These are phyloP conservation scores for Triglochin maritima DNA, from an alignment of 106 monocot genomes.

Conservation along the genomic window DNA sequence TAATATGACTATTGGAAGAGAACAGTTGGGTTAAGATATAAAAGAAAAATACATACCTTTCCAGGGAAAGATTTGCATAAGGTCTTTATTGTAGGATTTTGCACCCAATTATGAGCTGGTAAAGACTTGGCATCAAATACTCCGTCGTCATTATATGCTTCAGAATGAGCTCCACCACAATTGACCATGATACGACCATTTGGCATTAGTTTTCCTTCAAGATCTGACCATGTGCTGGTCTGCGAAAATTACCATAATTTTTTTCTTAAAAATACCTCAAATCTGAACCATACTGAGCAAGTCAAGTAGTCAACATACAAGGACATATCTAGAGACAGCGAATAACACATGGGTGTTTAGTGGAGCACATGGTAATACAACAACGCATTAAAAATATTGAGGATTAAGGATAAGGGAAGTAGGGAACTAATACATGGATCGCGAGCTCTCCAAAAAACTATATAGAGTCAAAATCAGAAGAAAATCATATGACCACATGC, in stretches of 20 bases:
- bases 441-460: no score
- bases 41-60: constrained; percentile 17
- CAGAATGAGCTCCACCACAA: constrained; percentile 61
- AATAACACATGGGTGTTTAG: no score
- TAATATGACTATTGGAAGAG: not conserved
- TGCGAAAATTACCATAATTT: constrained; percentile 3
- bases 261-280: not conserved
- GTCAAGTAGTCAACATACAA: no score
- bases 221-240: constrained; percentile 62
- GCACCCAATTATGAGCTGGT: constrained; percentile 33
- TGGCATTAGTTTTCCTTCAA: constrained; percentile 71
- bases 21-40: not conserved
- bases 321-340: no score
- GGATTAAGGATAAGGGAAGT: no score
- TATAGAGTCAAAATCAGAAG: no score
- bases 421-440: no score
- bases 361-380: no score
- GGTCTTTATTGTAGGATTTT: constrained; percentile 61
- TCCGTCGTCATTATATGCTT: constrained; percentile 11
- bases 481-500: no score
- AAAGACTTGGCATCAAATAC: constrained; percentile 4
- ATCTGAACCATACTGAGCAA: not conserved
- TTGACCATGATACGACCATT: constrained; percentile 84
- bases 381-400: no score
- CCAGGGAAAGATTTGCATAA: constrained; percentile 49